Base-by-base conservation (phyloP, 768 basidiomycete genomes). In the Lactifluus echinatus region DNA sequence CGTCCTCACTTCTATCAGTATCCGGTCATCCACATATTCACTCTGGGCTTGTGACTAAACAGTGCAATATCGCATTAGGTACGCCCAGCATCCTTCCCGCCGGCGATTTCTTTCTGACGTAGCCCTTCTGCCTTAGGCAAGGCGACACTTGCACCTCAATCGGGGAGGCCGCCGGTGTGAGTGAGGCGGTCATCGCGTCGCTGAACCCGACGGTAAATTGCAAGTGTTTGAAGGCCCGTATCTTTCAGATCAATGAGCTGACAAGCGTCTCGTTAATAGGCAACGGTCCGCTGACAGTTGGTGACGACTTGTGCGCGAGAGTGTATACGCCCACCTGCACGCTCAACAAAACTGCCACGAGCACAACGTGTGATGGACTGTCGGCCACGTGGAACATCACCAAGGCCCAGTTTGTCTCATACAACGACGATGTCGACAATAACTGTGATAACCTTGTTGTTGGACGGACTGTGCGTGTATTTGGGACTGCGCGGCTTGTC, bases 291-390 rank as follows among this genome's bases (percentile, higher is more conserved):
- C 44, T 55, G 37, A 15, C 33, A 14, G 0, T 19, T 3, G 43
- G 26, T n/a, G 2, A 1, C 24, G 1, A 0, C 14, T 0, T 60
- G 17, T 60, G 58, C 53, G 5, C n/a, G 12, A 50, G 5, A 40
- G 4, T 29, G 44, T 51, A 14, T 15, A 23, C 33, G 1, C 53
- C 61, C 11, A 5, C 2, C 1, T 62, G 61, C 40, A 60, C 61
- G 24, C 48, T 51, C n/a, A 60, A 62, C 17, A 36, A 2, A 1
- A 60, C 53, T 7, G 58, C 61, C 23, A 54, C 57, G 28, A 21
- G 1, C 3, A 26, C 21, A 26, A 36, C 48, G 19, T 62, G 61
- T 33, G 15, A 33, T 8, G 33, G 1, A 21, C 42, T 62, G 2
- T 37, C 49, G 4, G 17, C 24, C 2, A 5, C 12, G 2, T 60